Evolutionary conservation across 257 asterid genomes (phyloP).

Genomic region (Solanum stenotomum): DNA sequence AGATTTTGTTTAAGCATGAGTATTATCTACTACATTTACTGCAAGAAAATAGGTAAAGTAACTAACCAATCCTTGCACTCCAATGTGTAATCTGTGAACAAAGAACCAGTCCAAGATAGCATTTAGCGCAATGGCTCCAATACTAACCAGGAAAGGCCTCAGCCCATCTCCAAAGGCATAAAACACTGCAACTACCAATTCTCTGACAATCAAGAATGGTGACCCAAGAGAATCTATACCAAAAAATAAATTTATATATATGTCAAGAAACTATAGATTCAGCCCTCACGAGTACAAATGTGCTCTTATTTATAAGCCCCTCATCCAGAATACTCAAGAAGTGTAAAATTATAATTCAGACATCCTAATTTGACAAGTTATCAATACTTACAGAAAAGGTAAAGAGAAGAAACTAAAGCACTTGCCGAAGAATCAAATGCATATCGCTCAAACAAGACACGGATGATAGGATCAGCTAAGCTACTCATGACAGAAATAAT

Average conservation of each 20-base stretch:
- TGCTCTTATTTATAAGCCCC: background rate
- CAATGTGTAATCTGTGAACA: conserved; percentile 26
- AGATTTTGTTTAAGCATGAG: background rate
- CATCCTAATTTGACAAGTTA: background rate
- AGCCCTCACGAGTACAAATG: background rate
- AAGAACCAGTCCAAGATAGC: conserved; percentile 40
- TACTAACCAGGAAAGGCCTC: conserved; percentile 28
- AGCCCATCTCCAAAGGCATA: conserved; percentile 40
- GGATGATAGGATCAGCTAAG: conserved; percentile 32
- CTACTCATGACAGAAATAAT: conserved; percentile 18
- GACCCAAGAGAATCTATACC: conserved; percentile 35
- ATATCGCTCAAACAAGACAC: conserved; percentile 23
- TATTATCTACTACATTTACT: background rate
- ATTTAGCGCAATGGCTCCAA: conserved; percentile 30
- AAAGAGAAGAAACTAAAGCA: conserved; percentile 35
- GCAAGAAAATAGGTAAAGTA: background rate
- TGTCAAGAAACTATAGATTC: background rate
- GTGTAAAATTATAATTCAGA: background rate
- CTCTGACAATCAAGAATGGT: conserved; percentile 38
- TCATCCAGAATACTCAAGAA: background rate
- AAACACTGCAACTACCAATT: conserved; percentile 29
- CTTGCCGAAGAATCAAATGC: conserved; percentile 43
- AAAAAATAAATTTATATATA: no score
- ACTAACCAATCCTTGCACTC: conserved; percentile 36
- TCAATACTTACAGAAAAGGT: conserved; percentile 22